Percentiles rank a stretch among this genome's conserved stretches.
phyloP scores from a whole-genome alignment of 2,329 filamentous ascomycete species.

The Cladosporium halotolerans region DNA sequence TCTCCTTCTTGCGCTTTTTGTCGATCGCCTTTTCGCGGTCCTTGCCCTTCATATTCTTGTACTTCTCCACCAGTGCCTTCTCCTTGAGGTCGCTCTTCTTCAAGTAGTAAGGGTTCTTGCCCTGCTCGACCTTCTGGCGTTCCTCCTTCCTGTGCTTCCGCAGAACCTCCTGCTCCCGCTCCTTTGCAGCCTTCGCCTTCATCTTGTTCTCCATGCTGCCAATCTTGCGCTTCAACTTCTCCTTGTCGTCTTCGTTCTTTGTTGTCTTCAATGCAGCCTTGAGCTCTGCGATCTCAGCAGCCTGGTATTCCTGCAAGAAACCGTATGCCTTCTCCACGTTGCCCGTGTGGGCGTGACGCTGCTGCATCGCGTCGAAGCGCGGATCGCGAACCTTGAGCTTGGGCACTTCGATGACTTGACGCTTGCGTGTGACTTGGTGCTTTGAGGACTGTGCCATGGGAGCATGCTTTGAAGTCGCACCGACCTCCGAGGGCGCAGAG shows the following conservation, averaged over 20 bases:
- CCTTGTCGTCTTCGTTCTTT: conserved; percentile 60
- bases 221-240: conserved; percentile 65
- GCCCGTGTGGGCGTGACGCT: conserved; percentile 34
- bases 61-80: conserved; percentile 70
- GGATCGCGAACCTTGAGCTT: conserved; percentile 69
- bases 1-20: conserved; percentile 81
- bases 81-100: conserved; percentile 90
- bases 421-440: conserved; percentile 72
- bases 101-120: conserved; percentile 88
- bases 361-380: conserved; percentile 68
- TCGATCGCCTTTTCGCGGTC: conserved; percentile 81
- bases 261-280: conserved; percentile 59
- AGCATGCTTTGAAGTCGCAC: conserved; percentile 69
- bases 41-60: conserved; percentile 74
- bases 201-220: conserved; percentile 72
- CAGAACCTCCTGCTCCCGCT: conserved; percentile 63
- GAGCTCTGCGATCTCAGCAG: conserved; percentile 73
- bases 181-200: conserved; percentile 63
- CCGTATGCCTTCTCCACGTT: conserved; percentile 68
- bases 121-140: conserved; percentile 76
- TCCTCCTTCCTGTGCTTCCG: conserved; percentile 73
- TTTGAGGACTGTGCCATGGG: conserved; percentile 78
- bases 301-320: conserved; percentile 82
- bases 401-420: conserved; percentile 59
- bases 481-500: conserved; percentile 37